Conservation (phyloP, 169 alveolate genomes). For the Plasmodium inui region DNA sequence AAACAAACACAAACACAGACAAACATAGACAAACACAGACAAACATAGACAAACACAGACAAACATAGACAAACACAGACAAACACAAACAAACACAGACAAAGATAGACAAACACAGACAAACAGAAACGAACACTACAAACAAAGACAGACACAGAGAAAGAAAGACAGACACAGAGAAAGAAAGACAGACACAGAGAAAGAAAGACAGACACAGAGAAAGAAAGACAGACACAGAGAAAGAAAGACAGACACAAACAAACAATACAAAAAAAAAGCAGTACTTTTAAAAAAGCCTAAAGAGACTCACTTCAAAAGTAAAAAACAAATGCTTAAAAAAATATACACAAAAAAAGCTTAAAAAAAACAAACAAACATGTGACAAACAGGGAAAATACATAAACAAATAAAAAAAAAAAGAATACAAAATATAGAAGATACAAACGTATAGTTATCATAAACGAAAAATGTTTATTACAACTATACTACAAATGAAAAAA, state of each 20-base stretch:
- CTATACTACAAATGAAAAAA: background rate
- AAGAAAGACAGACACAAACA: background rate
- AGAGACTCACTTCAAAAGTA: background rate
- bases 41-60: background rate
- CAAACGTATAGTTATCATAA: background rate
- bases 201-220: too few relatives aligned
- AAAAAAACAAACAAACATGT: background rate
- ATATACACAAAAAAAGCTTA: background rate
- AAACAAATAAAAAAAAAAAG: background rate
- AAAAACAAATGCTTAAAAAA: background rate
- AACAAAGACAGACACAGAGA: background rate
- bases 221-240: background rate
- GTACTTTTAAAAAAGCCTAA: background rate
- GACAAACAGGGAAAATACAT: background rate
- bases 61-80: background rate
- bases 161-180: too few relatives aligned
- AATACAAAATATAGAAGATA: background rate
- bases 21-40: background rate
- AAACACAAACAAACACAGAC: constrained; percentile 1
- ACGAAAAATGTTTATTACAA: background rate
- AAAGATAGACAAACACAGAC: background rate
- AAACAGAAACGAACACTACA: background rate
- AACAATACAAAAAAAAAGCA: background rate
- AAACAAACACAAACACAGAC: background rate
- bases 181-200: too few relatives aligned